Base-by-base conservation (phyloP, 2,329 filamentous ascomycete genomes). In the Fusarium albidum region DNA sequence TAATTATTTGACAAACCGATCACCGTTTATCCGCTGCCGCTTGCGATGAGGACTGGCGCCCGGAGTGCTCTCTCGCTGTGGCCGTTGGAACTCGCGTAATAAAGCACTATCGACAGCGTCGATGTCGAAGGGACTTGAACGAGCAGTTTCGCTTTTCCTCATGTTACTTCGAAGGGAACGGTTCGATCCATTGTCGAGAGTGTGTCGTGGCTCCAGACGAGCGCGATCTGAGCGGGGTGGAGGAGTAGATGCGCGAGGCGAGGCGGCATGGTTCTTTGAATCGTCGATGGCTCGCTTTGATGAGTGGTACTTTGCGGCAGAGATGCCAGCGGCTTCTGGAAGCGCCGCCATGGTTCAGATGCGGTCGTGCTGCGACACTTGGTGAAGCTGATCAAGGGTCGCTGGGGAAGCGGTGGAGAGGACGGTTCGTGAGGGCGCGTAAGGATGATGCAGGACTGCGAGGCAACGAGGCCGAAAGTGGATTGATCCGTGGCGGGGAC, bases 11-110 rank as follows among this genome's bases (percentile, higher is more conserved):
- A 70, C 69, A 34, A 59, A 90, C 88, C 83, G 80, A 63, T 86
- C 83, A 46, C 80, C 83, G 57, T 85, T 83, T 59, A 86, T 82
- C 49, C 83, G 75, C 60, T 85, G 82, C 27, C 83, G 77, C 64
- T 86, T 86, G 64, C 83, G 75, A 68, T 80, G 80, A 31, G 83
- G 83, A 59, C 81, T 86, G 3, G 77, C 77, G 41, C 76, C 76
- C 1, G 81, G 78, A 2, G 81, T 80, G 57, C 79, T 80, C 48
- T 84, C 81, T 49, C 80, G 74, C 50, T 79, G 78, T 13, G 80
- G 75, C 27, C 75, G 74, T 53, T 79, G 76, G n/a, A 82, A 67
- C 59, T 84, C 82, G 55, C 80, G 75, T 12, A 81, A 72, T 42
- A 85, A 67, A 21, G 81, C 81, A 54, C 73, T 75, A 49, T 83